Percentiles rank a stretch among this genome's conserved stretches.
These are phyloP conservation scores for Coemansia sp. DNA, from an alignment of 192 early-diverging fungal genomes.

Conservation along the genomic window DNA sequence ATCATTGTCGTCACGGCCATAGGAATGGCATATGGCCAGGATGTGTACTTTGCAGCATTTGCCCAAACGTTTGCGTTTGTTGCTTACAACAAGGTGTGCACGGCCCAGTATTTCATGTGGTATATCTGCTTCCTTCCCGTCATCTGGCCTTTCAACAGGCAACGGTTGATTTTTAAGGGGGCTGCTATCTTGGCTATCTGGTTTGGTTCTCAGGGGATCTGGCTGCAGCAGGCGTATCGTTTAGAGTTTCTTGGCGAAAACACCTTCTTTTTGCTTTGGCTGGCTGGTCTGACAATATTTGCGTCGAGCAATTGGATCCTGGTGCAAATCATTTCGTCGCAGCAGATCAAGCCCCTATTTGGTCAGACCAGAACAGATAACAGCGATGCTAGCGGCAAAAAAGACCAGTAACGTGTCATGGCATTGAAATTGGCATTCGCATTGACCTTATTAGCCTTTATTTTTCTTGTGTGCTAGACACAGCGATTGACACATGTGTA, in stretches of 20 bases:
- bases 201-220: slow-evolving; percentile 76
- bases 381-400: no score
- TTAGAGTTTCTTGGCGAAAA: slow-evolving; percentile 86
- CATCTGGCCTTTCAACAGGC: slow-evolving; percentile 63
- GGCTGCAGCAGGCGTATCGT: slow-evolving; percentile 80
- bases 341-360: slow-evolving; percentile 31
- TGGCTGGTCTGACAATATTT: slow-evolving; percentile 71
- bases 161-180: slow-evolving; percentile 52
- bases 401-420: no score
- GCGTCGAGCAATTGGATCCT: slow-evolving; percentile 70
- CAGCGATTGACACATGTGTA: no score
- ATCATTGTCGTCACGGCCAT: slow-evolving; percentile 59
- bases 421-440: no score
- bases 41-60: slow-evolving; percentile 86
- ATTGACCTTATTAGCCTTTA: no score
- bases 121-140: slow-evolving; percentile 90
- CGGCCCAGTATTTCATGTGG: slow-evolving; percentile 99
- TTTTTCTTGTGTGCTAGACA: no score
- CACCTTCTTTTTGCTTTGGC: slow-evolving; percentile 74
- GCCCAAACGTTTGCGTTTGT: slow-evolving; percentile 97
- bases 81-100: slow-evolving; percentile 94
- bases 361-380: no score
- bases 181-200: slow-evolving; percentile 59
- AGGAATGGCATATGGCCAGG: slow-evolving; percentile 69
- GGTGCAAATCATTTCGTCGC: slow-evolving; percentile 35